Conservation (phyloP, 2,329 filamentous ascomycete species). For the Aspergillus sp. region DNA sequence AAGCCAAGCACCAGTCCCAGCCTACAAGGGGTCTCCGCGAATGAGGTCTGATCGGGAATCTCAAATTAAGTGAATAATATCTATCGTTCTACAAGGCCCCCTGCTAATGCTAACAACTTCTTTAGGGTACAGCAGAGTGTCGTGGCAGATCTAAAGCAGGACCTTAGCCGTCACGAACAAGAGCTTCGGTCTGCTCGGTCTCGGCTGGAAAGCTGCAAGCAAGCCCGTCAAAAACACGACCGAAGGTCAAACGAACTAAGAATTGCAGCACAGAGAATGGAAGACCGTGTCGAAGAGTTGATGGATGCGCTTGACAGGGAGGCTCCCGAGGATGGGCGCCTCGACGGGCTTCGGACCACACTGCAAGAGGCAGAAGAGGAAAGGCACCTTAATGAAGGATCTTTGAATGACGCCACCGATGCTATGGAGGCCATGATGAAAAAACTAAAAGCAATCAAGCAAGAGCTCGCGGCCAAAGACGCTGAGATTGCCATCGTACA, state of each 20-base stretch:
- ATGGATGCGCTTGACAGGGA: constrained; percentile 65
- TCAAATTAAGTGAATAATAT: constrained; percentile 57
- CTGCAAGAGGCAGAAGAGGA: constrained; percentile 61
- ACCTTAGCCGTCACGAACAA: constrained; percentile 56
- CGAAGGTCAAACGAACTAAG: constrained; percentile 53
- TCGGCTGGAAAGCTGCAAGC: constrained; percentile 52
- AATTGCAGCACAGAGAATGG: constrained; percentile 59
- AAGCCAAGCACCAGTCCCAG: constrained; percentile 56
- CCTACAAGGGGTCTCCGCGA: constrained; percentile 60
- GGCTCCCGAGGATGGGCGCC: constrained; percentile 63
- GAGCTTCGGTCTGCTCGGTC: constrained; percentile 53
- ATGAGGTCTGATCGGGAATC: constrained; percentile 77
- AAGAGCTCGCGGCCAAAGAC: constrained; percentile 37
- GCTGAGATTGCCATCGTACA: constrained; percentile 38
- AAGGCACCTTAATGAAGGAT: constrained; percentile 43
- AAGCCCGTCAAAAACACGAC: constrained; percentile 54
- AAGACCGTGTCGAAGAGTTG: constrained; percentile 65
- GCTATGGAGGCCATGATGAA: constrained; percentile 49
- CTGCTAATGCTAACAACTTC: constrained; percentile 14
- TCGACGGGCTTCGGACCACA: constrained; percentile 61
- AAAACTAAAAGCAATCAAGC: constrained; percentile 39
- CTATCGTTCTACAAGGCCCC: neutral
- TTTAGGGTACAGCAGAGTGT: constrained; percentile 49
- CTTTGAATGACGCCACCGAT: constrained; percentile 52
- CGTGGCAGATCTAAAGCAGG: constrained; percentile 56